Conservation (phyloP, 352 stramenopile species). For the Halophytophthora polymorphica region DNA sequence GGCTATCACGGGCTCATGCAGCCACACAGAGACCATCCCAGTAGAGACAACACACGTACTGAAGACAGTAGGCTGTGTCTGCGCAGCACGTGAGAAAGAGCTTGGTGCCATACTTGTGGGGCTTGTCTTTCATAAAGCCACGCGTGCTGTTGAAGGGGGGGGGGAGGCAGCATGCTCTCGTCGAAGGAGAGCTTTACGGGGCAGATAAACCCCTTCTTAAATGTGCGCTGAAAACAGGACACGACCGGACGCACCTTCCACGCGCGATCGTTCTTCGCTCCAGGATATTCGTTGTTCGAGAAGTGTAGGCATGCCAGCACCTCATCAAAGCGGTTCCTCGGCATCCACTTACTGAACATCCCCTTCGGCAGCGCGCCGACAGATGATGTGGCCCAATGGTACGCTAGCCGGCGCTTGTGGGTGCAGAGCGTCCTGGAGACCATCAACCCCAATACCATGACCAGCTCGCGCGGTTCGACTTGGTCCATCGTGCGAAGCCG, state of each 20-base stretch:
- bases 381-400: no score
- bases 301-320: slow-evolving; percentile 10
- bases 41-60: slow-evolving; percentile 9
- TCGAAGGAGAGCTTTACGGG: slow-evolving; percentile 10
- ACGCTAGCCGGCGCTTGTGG: no score
- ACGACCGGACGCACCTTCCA: slow-evolving; percentile 11
- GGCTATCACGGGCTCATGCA: no score
- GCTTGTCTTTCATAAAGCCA: slow-evolving; percentile 13
- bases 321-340: slow-evolving; percentile 2
- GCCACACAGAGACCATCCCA: no score
- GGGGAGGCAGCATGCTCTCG: slow-evolving; percentile 9
- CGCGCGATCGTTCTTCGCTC: slow-evolving; percentile 2
- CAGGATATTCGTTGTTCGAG: slow-evolving; percentile 10
- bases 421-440: no score
- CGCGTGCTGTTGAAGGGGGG: slow-evolving; percentile 4
- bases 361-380: no score
- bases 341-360: no score
- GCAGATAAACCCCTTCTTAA: slow-evolving; percentile 1
- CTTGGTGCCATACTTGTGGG: slow-evolving; percentile 15
- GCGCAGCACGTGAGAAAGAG: slow-evolving; percentile 13
- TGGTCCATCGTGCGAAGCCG: no score
- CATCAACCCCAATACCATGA: no score
- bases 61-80: slow-evolving; percentile 9
- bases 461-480: no score
- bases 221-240: slow-evolving; percentile 3